Base-by-base conservation (phyloP, 148 eudicot species). In the Silene conica region DNA sequence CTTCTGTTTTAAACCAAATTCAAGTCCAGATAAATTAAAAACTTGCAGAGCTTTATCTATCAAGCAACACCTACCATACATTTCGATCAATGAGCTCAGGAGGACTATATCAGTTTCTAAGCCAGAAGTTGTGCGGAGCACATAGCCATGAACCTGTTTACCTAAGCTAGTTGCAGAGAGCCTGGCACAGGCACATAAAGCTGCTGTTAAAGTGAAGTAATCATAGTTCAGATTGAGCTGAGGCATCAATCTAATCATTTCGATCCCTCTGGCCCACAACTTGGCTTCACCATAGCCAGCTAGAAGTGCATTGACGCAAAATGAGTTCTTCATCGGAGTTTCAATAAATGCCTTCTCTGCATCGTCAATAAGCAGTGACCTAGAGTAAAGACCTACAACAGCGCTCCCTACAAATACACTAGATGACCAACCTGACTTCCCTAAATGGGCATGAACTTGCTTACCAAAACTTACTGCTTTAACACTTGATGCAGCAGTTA, bases 391-490 rank as follows among this genome's bases (percentile, higher is more conserved):
- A 72, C 85, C 90, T 54, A 91, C 81, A 73, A 89, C 81, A 75
- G 93, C 88, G 77, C 97, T 86, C 9, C 92, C 93, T 77, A 91
- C 85, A 81, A 84, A 89, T 71, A 91, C 91, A 81, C 91, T 89
- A 11, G 83, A 76, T 18, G 77, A 65, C 89, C 89, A 89, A 1
- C 97, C 97, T 2, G 85, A 86, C 84, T 86, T 91, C 56, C 21
- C 67, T 34, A 83, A 81, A 78, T 76, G 70, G 46, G 81, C 73
- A 80, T 89, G 93, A 41, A 87, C 45, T 65, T 80, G 82, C 69
- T 79, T 67, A 21, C 94, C 94, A 63, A 83, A 85, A 21, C 45
- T 28, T 55, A 76, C 65, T 65, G 70, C 65, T 77, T 77, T 76
- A 8, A 38, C 20, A 79, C 64, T 74, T 58, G 85, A 81, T 34